Evolutionary conservation across 2,329 filamentous ascomycete genomes (phyloP), one percentile per base, ranked within the genome.

Genomic region (Bipolaris bicolor): DNA sequence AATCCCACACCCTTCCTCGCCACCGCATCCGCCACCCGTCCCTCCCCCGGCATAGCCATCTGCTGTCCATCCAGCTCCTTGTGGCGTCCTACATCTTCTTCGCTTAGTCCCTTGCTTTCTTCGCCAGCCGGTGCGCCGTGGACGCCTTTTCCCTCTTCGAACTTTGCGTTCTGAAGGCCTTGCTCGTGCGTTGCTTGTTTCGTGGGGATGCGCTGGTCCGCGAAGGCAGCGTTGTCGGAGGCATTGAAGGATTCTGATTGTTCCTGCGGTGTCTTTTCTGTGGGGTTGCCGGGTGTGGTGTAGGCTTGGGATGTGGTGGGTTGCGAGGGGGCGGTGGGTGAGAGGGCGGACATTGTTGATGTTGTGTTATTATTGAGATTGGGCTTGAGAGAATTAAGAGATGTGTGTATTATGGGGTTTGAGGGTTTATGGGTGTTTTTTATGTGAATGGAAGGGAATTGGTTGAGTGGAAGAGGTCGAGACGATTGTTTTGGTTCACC

Each of bases 1-100:
- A 65, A 61, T 2, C 65, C 63, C 52, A 64, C 53, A 0, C 70
- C 71, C 20, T 68, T 64, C 48, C 65, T 67, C 9, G 71, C 69
- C 7, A 82, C 80, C 0, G 79, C 79, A 41, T 73, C 72, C 1
- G 72, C 72, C 5, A 83, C 75, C 37, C 73, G 69, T 10, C 79
- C 80, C 61, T 83, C 81, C 0, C 80, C 81, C 0, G 79, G 77
- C 18, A 78, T 77, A 7, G 74, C 78, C 79, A 83, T 82, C 64
- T 83, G 80, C 59, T 77, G 71, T 7, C 70, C 80, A 43, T 82
- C 80, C 20, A 81, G 64, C 69, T 82, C 80, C n/a, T 77, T 73
- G 48, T 78, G 72, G 6, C 76, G 60, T n/a, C 79, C 80, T 24
- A 80, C 70, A 43, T 78, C 73, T 49, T 79, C 75, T 11, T 78